Evolutionary conservation across 208 protist genomes (phyloP).

Genomic region (Tritrichomonas musculus): DNA sequence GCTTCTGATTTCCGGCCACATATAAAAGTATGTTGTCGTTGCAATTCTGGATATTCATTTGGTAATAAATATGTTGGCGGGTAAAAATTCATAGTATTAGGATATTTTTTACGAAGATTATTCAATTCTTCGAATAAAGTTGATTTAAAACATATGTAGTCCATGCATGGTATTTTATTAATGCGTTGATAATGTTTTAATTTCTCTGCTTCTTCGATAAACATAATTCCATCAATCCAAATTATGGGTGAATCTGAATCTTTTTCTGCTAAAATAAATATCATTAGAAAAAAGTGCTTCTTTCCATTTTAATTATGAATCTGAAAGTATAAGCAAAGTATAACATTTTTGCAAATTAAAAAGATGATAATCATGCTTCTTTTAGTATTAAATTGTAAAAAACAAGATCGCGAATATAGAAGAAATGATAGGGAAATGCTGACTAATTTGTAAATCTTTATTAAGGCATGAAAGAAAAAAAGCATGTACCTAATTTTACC

Average conservation of each 20-base stretch:
- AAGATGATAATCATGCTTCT: no score
- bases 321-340: no score
- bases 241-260: background rate
- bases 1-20: background rate
- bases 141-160: slow-evolving; percentile 12
- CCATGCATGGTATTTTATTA: slow-evolving; percentile 22
- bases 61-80: background rate
- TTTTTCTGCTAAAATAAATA: background rate
- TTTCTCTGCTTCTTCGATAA: background rate
- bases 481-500: no score
- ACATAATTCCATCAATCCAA: background rate
- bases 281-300: no score
- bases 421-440: no score
- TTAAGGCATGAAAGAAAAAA: no score
- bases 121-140: background rate
- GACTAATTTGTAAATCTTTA: no score
- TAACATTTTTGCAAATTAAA: no score
- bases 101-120: background rate
- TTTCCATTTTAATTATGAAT: no score
- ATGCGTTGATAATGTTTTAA: background rate
- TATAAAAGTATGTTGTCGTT: background rate
- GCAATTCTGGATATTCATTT: background rate
- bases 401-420: no score
- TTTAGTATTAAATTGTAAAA: no score
- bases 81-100: background rate